Evolutionary conservation across 306 rosid genomes (phyloP).

Genomic region (Castanopsis chinensis): DNA sequence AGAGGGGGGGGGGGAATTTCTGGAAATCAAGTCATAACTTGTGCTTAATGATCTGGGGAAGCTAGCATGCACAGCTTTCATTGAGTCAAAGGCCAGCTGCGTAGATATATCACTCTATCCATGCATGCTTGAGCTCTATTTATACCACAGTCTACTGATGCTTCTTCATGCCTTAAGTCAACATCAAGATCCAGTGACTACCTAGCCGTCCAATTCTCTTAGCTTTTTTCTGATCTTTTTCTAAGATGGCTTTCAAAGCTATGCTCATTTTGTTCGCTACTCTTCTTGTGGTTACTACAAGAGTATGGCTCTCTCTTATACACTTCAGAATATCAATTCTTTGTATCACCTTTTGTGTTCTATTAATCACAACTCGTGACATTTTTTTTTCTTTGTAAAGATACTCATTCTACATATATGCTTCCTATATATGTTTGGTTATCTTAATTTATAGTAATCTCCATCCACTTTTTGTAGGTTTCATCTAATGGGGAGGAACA

Average conservation of each 20-base stretch:
- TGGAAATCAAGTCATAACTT: not conserved
- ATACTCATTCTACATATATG: not conserved
- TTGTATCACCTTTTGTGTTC: too few relatives aligned
- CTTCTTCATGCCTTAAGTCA: not conserved
- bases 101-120: not conserved
- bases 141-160: constrained; percentile 15
- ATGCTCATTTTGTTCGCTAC: constrained; percentile 34
- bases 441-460: constrained; percentile 1
- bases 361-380: too few relatives aligned
- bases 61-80: not conserved
- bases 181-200: constrained; percentile 7
- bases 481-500: constrained; percentile 35
- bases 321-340: too few relatives aligned
- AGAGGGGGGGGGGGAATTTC: not conserved
- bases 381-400: too few relatives aligned
- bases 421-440: not conserved
- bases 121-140: constrained; percentile 30
- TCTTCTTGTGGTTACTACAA: constrained; percentile 34
- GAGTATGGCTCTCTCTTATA: constrained; percentile 29
- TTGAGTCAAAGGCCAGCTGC: not conserved
- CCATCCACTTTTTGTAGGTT: constrained; percentile 27
- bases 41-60: not conserved
- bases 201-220: constrained; percentile 1
- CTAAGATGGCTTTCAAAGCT: constrained; percentile 48
- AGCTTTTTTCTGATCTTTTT: not conserved